Percentiles rank a stretch among this genome's conserved stretches.
Conservation (phyloP, 2,329 filamentous ascomycete species). For the Monosporascus sp. region DNA sequence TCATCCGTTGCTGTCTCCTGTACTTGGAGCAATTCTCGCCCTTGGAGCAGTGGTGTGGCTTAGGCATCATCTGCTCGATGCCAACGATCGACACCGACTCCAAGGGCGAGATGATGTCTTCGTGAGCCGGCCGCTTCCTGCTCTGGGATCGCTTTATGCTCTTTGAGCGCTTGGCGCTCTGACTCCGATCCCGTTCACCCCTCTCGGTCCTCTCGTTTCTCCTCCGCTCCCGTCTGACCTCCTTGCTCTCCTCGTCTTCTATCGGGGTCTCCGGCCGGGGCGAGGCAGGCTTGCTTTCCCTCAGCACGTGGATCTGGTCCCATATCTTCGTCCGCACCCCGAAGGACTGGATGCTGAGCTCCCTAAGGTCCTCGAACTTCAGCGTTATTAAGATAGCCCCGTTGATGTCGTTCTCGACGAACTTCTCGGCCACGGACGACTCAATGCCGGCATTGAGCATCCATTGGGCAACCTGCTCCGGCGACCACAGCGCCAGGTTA, state of each 20-base stretch:
- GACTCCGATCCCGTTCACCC: constrained; percentile 15
- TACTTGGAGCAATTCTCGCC: constrained; percentile 82
- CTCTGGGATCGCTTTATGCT: constrained; percentile 23
- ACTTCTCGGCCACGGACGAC: constrained; percentile 69
- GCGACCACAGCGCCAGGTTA: constrained; percentile 62
- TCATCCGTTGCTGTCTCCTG: constrained; percentile 71
- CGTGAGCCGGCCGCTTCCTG: constrained; percentile 37
- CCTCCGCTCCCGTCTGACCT: constrained; percentile 41
- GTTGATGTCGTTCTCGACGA: constrained; percentile 88
- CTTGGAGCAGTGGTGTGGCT: constrained; percentile 78
- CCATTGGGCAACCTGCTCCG: constrained; percentile 75
- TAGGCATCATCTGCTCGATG: constrained; percentile 83
- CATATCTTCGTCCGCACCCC: constrained; percentile 75
- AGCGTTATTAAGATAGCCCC: constrained; percentile 84
- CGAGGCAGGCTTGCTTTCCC: constrained; percentile 47
- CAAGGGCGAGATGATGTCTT: constrained; percentile 68
- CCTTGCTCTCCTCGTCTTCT: constrained; percentile 51
- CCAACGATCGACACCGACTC: constrained; percentile 89
- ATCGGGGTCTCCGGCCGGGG: constrained; percentile 55
- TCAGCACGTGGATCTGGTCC: constrained; percentile 70
- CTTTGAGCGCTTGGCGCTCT: constrained; percentile 30
- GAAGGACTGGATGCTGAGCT: constrained; percentile 76
- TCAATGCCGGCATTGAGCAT: constrained; percentile 84
- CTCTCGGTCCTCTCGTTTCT: constrained; percentile 28
- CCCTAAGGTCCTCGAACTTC: constrained; percentile 81